Evolutionary conservation across 768 basidiomycete species (phyloP).

Genomic region (Macrolepiota albuminosa): DNA sequence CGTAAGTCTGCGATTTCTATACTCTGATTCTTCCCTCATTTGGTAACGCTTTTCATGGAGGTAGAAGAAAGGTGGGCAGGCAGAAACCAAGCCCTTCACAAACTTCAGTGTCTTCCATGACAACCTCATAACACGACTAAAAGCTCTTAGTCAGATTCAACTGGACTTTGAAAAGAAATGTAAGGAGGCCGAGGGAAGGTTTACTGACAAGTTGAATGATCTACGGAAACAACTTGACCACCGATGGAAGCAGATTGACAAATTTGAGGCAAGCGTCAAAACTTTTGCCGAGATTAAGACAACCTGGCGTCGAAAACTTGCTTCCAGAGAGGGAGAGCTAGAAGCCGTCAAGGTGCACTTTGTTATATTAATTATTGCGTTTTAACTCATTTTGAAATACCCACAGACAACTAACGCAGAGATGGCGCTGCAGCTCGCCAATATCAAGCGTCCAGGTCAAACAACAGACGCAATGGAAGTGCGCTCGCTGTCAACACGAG

Average conservation of each 20-base stretch:
- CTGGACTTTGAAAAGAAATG: slow-evolving; percentile 80
- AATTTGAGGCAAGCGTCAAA: slow-evolving; percentile 85
- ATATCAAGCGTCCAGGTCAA: slow-evolving; percentile 53
- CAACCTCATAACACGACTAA: slow-evolving; percentile 84
- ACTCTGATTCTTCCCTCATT: not conserved
- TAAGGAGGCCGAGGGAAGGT: slow-evolving; percentile 73
- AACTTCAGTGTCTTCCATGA: slow-evolving; percentile 95
- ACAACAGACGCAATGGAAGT: slow-evolving; percentile 65
- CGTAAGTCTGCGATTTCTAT: slow-evolving; percentile 36
- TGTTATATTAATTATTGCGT: not conserved
- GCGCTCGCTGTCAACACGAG: slow-evolving; percentile 64
- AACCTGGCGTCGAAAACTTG: slow-evolving; percentile 78
- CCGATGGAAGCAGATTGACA: slow-evolving; percentile 90
- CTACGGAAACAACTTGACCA: slow-evolving; percentile 85
- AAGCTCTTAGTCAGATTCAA: slow-evolving; percentile 80
- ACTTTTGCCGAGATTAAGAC: slow-evolving; percentile 75
- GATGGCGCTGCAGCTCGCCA: slow-evolving; percentile 62
- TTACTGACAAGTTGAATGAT: slow-evolving; percentile 66
- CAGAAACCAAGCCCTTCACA: slow-evolving; percentile 88
- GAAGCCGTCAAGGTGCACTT: slow-evolving; percentile 73
- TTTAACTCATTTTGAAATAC: not conserved
- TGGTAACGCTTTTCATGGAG: not conserved
- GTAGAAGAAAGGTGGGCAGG: slow-evolving; percentile 71
- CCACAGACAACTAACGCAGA: slow-evolving; percentile 68
- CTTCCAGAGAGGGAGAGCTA: slow-evolving; percentile 84